Conservation (phyloP, 495 filamentous ascomycete genomes). For the Lasiosphaeria miniovina region DNA sequence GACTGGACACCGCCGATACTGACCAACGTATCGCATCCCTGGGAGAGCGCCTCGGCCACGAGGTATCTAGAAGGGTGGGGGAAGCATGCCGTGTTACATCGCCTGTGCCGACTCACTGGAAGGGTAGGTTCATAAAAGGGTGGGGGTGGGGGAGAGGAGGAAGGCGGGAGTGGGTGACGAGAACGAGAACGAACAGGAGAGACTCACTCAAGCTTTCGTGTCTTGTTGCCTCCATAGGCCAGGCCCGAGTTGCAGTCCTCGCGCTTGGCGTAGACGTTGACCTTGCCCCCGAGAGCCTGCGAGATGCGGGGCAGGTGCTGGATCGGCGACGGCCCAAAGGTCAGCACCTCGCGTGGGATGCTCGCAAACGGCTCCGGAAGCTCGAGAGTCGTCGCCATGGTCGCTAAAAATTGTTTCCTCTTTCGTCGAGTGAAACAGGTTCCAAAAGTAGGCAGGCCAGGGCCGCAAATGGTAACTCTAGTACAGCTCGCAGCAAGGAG, state of each 20-base stretch:
- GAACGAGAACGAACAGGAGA: too few species aligned
- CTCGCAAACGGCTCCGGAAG: conserved; percentile 57
- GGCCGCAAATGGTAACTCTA: too few species aligned
- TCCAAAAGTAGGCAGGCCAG: too few species aligned
- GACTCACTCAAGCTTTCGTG: conserved; percentile 60
- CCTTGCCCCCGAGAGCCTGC: conserved; percentile 49
- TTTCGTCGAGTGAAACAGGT: too few species aligned
- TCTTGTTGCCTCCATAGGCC: conserved; percentile 66
- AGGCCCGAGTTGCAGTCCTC: conserved; percentile 62
- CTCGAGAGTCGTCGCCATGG: conserved; percentile 20
- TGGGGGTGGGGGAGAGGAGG: neutral
- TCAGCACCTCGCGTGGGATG: conserved; percentile 53
- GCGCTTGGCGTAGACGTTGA: conserved; percentile 59
- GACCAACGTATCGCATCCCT: conserved; percentile 55
- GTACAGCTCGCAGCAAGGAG: too few species aligned
- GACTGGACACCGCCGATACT: conserved; percentile 63
- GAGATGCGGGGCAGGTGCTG: conserved; percentile 58
- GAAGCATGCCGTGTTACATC: neutral
- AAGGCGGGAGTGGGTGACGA: too few species aligned
- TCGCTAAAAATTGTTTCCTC: too few species aligned
- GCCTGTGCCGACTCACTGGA: neutral
- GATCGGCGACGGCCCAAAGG: conserved; percentile 60
- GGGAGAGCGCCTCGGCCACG: conserved; percentile 52
- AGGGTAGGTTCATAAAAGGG: conserved; percentile 1
- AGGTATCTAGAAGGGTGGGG: conserved; percentile 39